Evolutionary conservation across 176 grass and related monocot species (phyloP).

Genomic region (Zoysia pacifica): DNA sequence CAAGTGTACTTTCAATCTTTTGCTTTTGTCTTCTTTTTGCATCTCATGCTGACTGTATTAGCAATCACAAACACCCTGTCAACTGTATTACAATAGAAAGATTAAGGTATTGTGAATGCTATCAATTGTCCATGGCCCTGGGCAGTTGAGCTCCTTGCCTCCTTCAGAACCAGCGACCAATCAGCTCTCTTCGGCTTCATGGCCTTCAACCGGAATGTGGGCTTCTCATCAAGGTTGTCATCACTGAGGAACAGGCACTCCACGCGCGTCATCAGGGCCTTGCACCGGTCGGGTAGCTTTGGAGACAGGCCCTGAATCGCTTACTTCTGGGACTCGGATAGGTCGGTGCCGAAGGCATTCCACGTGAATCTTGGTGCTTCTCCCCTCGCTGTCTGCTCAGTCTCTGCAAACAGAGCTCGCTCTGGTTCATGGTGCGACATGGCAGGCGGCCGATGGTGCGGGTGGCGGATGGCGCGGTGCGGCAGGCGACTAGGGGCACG

Average conservation of each 20-base stretch:
- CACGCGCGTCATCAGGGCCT: constrained; percentile 63
- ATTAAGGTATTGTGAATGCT: too few relatives aligned
- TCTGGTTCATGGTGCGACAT: not conserved
- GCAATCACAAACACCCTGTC: too few relatives aligned
- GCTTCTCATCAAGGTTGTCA: constrained; percentile 50
- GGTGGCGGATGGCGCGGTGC: too few relatives aligned
- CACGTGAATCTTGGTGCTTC: constrained; percentile 56
- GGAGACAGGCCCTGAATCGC: constrained; percentile 58
- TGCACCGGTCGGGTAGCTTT: constrained; percentile 83
- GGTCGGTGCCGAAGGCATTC: constrained; percentile 39
- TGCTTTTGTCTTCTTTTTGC: too few relatives aligned
- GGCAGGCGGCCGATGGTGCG: too few relatives aligned
- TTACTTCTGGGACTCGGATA: constrained; percentile 36
- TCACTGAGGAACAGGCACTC: constrained; percentile 49
- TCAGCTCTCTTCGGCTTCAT: constrained; percentile 82
- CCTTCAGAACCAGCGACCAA: constrained; percentile 76
- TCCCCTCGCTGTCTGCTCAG: not conserved
- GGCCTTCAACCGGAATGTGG: constrained; percentile 67
- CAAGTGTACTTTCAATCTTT: too few relatives aligned
- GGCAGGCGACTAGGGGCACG: too few relatives aligned
- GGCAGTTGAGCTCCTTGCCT: constrained; percentile 22
- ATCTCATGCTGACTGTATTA: too few relatives aligned
- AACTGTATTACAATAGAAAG: too few relatives aligned
- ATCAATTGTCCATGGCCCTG: constrained; percentile 41
- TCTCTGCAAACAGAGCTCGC: constrained; percentile 9